Conservation (phyloP, 768 basidiomycete species). For the Baorangia bicolor region DNA sequence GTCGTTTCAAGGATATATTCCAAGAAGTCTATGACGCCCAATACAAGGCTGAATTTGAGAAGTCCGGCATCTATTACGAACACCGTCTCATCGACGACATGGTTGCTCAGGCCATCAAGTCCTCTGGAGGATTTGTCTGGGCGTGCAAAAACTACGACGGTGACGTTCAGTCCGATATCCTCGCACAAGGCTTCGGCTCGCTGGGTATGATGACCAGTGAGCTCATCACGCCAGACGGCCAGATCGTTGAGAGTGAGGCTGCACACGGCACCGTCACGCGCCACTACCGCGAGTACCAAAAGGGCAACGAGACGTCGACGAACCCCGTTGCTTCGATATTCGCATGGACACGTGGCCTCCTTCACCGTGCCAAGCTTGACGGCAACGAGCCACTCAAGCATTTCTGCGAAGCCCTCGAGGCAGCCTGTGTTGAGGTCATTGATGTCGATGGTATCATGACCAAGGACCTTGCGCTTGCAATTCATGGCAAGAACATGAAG, state of each 20-base stretch:
- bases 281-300: conserved; percentile 96
- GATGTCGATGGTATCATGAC: conserved; percentile 92
- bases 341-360: conserved; percentile 95
- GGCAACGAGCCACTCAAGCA: conserved; percentile 66
- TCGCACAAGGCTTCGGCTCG: conserved; percentile 95
- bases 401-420: conserved; percentile 83
- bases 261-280: conserved; percentile 97
- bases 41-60: conserved; percentile 73
- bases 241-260: conserved; percentile 91
- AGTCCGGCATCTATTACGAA: conserved; percentile 81
- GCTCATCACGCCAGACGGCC: conserved; percentile 91
- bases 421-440: conserved; percentile 87
- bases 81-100: conserved; percentile 97
- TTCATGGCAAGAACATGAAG: conserved; percentile 88
- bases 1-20: conserved; percentile 99
- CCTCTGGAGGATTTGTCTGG: conserved; percentile 87
- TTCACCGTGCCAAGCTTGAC: conserved; percentile 93
- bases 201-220: conserved; percentile 99
- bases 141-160: conserved; percentile 81
- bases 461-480: conserved; percentile 93
- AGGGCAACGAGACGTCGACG: conserved; percentile 96
- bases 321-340: conserved; percentile 99
- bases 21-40: conserved; percentile 88
- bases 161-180: conserved; percentile 87
- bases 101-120: conserved; percentile 98